Base-by-base conservation (phyloP, 148 eudicot species). In the Drosera capensis region DNA sequence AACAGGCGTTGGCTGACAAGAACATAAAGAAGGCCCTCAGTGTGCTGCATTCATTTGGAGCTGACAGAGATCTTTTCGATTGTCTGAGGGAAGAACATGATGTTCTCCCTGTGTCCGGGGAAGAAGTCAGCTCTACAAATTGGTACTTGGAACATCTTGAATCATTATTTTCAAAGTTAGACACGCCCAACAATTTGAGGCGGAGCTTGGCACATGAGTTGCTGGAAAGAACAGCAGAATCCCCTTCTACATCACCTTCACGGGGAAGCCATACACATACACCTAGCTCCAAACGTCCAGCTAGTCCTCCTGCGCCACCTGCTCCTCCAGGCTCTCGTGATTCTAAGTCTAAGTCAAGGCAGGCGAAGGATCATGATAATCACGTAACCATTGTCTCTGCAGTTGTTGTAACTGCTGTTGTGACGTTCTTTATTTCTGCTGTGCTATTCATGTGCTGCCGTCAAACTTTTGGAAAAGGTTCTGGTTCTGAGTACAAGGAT, bases 391-490 rank as follows among this genome's bases (percentile, higher is more conserved):
- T 86, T 43, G 23, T 77, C 53, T 47, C 72, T 56, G 82, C 70
- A 14, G 79, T 82, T 43, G 75, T 46, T 41, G 71, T 67, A 43
- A 86, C 94, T 53, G 94, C 85, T 11, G 42, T 46, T 34, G 73
- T 64, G 36, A 79, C 88, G n/a, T 70, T 79, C 45, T 18, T 68
- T 34, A 14, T 76, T 56, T 80, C 70, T 25, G 60, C 62, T 23
- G 20, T 76, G 49, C 42, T 79, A 17, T 79, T 76, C 58, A 14
- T 67, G n/a, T 79, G 76, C 63, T 86, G 67, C 28, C 52, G 57
- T 19, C 68, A 51, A 64, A 45, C 43, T 51, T 80, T 47, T 35
- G 51, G 68, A 30, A 48, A 22, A 49, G 39, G 61, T 38, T 34
- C 60, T 23, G 75, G 72, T 23, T 39, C 12, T 51, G 58, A 74